phyloP scores from a whole-genome alignment of 345 rosid genomes.

The Reutealis trisperma region DNA sequence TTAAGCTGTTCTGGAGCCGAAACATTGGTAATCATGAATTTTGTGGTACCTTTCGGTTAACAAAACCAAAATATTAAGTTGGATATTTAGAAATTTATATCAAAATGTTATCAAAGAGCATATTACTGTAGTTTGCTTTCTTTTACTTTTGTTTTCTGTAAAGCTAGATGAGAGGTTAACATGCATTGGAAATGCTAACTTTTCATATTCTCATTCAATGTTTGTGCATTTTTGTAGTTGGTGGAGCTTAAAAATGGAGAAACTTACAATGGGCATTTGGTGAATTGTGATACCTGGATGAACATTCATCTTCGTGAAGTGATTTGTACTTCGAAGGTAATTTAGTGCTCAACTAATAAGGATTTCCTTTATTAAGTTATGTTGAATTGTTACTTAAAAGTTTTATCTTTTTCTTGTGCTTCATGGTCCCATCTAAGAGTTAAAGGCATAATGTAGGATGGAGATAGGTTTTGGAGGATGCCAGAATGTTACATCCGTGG shows the following conservation, averaged over 20 bases:
- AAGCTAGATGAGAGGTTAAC: not conserved
- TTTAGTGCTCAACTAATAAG: not conserved
- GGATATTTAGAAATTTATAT: not conserved
- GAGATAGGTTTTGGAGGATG: slow-evolving; percentile 98
- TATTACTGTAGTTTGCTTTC: not conserved
- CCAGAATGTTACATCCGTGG: slow-evolving; percentile 97
- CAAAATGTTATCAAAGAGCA: not conserved
- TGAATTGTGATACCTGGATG: slow-evolving; percentile 96
- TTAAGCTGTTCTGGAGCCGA: too few relatives aligned
- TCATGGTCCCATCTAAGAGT: not conserved
- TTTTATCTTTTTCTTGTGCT: not conserved
- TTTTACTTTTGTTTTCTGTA: slow-evolving; percentile 7
- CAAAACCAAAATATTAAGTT: not conserved
- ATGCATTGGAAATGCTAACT: not conserved
- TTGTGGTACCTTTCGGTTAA: too few relatives aligned
- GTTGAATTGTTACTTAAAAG: not conserved
- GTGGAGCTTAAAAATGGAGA: slow-evolving; percentile 95
- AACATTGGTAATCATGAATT: too few relatives aligned
- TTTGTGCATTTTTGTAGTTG: slow-evolving; percentile 40
- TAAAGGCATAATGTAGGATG: slow-evolving; percentile 60
- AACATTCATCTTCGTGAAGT: slow-evolving; percentile 95
- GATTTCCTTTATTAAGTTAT: not conserved
- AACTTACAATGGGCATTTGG: slow-evolving; percentile 93
- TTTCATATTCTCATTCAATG: not conserved
- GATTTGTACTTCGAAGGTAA: slow-evolving; percentile 87